phyloP scores from a whole-genome alignment of 305 asterid genomes.

The Rubia balearica region DNA sequence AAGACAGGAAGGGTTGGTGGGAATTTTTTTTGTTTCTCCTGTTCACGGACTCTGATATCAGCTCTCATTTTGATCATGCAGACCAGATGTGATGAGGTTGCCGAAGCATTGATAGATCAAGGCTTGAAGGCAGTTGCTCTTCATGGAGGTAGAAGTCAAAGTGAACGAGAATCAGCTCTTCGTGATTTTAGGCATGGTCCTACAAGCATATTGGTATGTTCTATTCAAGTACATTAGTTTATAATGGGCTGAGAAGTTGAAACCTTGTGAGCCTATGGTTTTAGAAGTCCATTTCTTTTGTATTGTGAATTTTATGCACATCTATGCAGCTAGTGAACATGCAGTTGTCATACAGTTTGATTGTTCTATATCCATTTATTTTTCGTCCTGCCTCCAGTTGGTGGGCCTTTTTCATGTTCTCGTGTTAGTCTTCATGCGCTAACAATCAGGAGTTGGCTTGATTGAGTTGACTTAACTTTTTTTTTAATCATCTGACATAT shows the following conservation, averaged over 20 bases:
- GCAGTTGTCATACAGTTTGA: neutral
- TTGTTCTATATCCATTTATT: neutral
- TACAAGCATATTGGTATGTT: slow-evolving; percentile 57
- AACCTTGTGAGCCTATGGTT: neutral
- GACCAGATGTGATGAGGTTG: slow-evolving; percentile 88
- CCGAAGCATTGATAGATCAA: slow-evolving; percentile 69
- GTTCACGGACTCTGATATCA: slow-evolving; percentile 9
- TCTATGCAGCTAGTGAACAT: neutral
- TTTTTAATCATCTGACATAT: slow-evolving; percentile 2
- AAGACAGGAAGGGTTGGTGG: neutral
- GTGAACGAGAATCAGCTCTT: slow-evolving; percentile 79
- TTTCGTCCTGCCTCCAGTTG: neutral
- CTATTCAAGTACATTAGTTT: neutral
- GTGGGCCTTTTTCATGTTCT: neutral
- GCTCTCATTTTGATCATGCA: slow-evolving; percentile 27
- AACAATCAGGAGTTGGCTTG: neutral
- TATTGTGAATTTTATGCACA: neutral
- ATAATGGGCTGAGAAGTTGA: neutral
- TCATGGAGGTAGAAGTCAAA: slow-evolving; percentile 93
- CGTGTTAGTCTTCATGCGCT: neutral
- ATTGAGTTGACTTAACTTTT: neutral
- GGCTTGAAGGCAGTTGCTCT: slow-evolving; percentile 78
- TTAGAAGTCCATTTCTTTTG: neutral
- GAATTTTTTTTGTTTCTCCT: neutral
- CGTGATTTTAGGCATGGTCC: slow-evolving; percentile 78